Evolutionary conservation across 129 eudicot genomes (phyloP).

Genomic region (Escallonia rubra): DNA sequence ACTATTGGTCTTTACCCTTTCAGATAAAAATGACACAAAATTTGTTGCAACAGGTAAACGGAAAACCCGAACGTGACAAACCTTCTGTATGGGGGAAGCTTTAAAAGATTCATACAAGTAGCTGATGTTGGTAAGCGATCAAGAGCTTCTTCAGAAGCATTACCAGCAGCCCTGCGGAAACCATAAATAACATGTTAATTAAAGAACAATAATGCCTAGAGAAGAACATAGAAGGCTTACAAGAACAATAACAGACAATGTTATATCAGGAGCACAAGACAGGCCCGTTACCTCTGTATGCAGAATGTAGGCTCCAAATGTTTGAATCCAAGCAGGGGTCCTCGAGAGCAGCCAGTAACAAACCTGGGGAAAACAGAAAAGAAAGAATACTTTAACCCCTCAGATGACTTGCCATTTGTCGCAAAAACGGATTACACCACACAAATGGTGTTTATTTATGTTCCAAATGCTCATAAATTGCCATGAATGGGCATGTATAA

Average conservation of each 20-base stretch:
- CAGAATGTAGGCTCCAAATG: constrained; percentile 89
- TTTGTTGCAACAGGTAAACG: background rate
- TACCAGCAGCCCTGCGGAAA: constrained; percentile 70
- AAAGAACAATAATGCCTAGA: constrained; percentile 1
- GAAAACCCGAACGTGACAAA: constrained; percentile 18
- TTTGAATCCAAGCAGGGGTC: constrained; percentile 94
- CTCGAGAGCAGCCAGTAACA: constrained; percentile 98
- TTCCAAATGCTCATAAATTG: background rate
- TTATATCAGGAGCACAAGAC: background rate
- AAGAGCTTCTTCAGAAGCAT: constrained; percentile 86
- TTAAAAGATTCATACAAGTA: constrained; percentile 95
- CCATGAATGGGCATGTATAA: background rate
- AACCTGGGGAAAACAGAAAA: constrained; percentile 36
- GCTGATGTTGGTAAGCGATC: constrained; percentile 95
- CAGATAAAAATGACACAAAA: background rate
- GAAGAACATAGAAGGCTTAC: background rate
- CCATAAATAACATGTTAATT: background rate
- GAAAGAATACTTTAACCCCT: no score
- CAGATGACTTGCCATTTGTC: no score
- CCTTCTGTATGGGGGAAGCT: constrained; percentile 98
- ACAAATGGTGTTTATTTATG: no score
- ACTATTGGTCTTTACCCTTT: background rate
- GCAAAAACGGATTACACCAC: no score
- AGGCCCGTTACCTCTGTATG: constrained; percentile 62
- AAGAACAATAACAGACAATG: background rate